A percentile compares a stretch with the other conserved stretches of the same genome.
These are phyloP conservation scores for Gossypium armourianum DNA, from an alignment of 441 rosid species.

Conservation along the genomic window DNA sequence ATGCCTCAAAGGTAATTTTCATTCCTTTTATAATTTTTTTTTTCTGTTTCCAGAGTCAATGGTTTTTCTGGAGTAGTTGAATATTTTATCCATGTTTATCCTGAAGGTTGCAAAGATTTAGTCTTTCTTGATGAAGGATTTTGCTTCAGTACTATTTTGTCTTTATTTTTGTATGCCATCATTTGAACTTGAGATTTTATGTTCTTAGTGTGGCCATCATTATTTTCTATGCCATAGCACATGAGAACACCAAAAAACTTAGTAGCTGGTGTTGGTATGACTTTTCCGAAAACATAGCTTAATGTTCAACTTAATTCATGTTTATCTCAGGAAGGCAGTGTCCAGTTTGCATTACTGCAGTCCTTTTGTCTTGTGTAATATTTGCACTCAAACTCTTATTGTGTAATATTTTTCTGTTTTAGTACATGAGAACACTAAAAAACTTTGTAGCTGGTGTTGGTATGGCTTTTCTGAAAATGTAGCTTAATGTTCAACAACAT, in stretches of 20 bases:
- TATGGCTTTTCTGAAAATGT: neutral
- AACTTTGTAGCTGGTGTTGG: neutral
- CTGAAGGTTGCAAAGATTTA: constrained; percentile 1
- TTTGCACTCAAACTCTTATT: neutral
- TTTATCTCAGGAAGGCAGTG: neutral
- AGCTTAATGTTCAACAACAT: neutral
- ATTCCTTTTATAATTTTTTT: constrained; percentile 6
- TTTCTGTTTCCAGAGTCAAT: constrained; percentile 11
- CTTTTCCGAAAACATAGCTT: neutral
- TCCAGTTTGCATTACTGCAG: neutral
- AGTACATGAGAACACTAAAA: neutral
- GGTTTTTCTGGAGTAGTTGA: constrained; percentile 6
- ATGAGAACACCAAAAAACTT: neutral
- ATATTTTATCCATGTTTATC: neutral
- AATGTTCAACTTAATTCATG: neutral
- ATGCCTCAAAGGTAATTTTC: constrained; percentile 65
- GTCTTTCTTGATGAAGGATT: neutral
- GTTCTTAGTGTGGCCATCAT: neutral
- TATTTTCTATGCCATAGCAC: neutral
- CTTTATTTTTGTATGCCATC: neutral
- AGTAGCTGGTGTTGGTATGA: neutral
- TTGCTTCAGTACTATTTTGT: neutral
- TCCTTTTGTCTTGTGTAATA: neutral
- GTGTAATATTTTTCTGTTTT: neutral
- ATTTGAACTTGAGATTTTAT: neutral